These are phyloP conservation scores for Fonsecaea pedrosoi DNA, from an alignment of 2,329 filamentous ascomycete species.

Conservation along the genomic window DNA sequence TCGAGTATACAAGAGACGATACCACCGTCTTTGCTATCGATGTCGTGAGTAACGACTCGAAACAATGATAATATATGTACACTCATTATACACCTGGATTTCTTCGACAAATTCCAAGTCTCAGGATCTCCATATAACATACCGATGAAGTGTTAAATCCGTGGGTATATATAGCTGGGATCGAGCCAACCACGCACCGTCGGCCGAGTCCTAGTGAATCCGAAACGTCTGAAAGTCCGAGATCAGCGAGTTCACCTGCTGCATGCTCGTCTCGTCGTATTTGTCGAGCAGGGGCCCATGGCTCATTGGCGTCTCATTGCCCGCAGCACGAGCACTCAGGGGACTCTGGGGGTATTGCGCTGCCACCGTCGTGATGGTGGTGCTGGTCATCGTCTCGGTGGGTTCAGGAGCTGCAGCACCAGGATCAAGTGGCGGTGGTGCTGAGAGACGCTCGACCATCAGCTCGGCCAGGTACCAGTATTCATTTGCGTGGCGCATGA, in stretches of 20 bases:
- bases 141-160: no score
- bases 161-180: no score
- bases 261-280: slow-evolving; percentile 52
- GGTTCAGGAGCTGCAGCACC: no score
- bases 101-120: no score
- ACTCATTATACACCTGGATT: no score
- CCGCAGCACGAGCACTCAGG: slow-evolving; percentile 1
- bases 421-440: background rate
- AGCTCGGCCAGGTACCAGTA: slow-evolving; percentile 49
- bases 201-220: background rate
- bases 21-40: no score
- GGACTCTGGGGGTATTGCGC: background rate
- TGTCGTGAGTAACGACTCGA: no score
- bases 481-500: slow-evolving; percentile 45
- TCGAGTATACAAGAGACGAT: no score
- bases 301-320: slow-evolving; percentile 34
- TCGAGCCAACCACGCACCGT: background rate
- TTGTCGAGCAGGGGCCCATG: slow-evolving; percentile 43
- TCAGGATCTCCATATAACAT: no score
- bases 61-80: no score
- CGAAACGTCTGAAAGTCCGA: slow-evolving; percentile 43
- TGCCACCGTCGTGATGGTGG: background rate
- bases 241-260: slow-evolving; percentile 50
- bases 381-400: no score
- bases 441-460: slow-evolving; percentile 42